Evolutionary conservation across 495 filamentous ascomycete genomes (phyloP), one percentile per base, ranked within the genome.

Genomic region (Annulohypoxylon stygium): DNA sequence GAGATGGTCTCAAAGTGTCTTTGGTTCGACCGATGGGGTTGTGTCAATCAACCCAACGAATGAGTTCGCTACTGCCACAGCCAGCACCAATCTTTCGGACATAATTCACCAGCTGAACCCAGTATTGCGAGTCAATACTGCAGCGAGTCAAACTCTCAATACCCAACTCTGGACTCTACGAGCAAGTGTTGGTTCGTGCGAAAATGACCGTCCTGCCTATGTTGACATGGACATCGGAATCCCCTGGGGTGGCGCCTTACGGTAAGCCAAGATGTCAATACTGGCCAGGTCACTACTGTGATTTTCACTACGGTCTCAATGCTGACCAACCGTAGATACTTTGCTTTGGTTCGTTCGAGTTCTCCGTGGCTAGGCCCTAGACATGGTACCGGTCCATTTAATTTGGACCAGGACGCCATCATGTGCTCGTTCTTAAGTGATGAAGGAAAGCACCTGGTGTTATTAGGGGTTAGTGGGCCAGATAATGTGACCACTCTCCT

Each of bases 361-460:
- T 85, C 83, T 33, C 90, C 94, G 0, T 98, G 96, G 96, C 83
- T 98, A 12, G 93, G 91, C 0, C 96, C 96, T 20, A 85, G 93
- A 14, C 96, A 99, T 80, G 95, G 95, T 12, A 89, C 86, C 61
- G 79, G 83, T 8, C 78, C 82, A 4, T 92, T 97, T 34, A 75
- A 76, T 5, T 81, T 94, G 25, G 90, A 91, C 37, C 91, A 93
- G 69, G 93, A 97, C 79, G 93, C 90, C 4, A 79, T 99, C 2
- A 76, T 98, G 57, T 92, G 89, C 50, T 93, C 94, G 0, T 97
- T 97, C 75, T 84, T 97, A 10, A 90, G 89, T 18, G 80, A 78
- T 0, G 88, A 93, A 78, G 96, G 96, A 0, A 82, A 88, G 30
- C 89, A 97, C 82, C 79, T 98, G 5, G 93, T 95, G n/a, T 75